phyloP scores from a whole-genome alignment of 2,329 filamentous ascomycete species.

The Emmonsiellopsis sp. region DNA sequence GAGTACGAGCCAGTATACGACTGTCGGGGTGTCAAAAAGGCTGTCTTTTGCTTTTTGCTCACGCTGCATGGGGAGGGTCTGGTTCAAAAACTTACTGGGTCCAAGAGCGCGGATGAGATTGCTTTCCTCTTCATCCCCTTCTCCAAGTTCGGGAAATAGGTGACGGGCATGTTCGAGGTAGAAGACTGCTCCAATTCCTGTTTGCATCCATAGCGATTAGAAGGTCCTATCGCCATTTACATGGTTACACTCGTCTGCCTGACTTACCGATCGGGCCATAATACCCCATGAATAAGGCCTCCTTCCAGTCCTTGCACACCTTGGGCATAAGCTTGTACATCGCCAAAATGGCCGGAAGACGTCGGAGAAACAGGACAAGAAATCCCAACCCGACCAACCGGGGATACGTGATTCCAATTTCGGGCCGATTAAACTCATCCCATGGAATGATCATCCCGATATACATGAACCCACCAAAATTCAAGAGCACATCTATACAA shows the following conservation, averaged over 20 bases:
- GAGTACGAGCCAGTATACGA: conserved; percentile 40
- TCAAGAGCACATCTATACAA: conserved; percentile 49
- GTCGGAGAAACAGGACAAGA: conserved; percentile 46
- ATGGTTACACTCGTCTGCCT: background rate
- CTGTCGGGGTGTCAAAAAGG: conserved; percentile 11
- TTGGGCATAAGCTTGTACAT: conserved; percentile 49
- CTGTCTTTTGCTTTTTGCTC: background rate
- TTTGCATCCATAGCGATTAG: background rate
- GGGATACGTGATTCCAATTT: conserved; percentile 44
- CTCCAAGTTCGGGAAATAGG: conserved; percentile 33
- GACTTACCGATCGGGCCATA: conserved; percentile 36
- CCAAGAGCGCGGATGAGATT: conserved; percentile 31
- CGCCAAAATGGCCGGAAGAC: conserved; percentile 48
- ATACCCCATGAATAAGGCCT: conserved; percentile 54
- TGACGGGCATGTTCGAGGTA: conserved; percentile 39
- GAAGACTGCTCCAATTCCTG: conserved; percentile 37
- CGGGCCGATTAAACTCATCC: conserved; percentile 45
- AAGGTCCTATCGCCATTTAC: background rate
- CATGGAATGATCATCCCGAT: conserved; percentile 50
- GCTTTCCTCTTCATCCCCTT: conserved; percentile 34
- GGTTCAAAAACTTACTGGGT: conserved; percentile 20
- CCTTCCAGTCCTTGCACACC: conserved; percentile 45
- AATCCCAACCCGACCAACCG: conserved; percentile 45
- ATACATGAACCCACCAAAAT: conserved; percentile 54
- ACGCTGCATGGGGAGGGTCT: background rate